These are phyloP conservation scores for Batrachochytrium dendrobatidis DNA, from an alignment of 371 early-diverging fungal species.

Conservation along the genomic window DNA sequence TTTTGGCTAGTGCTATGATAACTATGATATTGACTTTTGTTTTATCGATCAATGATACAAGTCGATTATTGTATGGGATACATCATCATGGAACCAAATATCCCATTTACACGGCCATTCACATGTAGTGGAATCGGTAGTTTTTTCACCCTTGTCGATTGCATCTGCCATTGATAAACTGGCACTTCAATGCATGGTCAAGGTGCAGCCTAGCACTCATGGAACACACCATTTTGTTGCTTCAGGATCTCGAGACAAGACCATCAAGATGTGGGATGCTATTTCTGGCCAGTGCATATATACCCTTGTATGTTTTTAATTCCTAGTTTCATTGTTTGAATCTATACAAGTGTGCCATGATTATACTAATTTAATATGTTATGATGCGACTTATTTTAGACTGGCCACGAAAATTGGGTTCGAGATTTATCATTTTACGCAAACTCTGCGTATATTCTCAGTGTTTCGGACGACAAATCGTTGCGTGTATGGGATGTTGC, in stretches of 20 bases:
- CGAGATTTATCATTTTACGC: conserved; percentile 77
- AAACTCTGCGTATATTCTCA: conserved; percentile 66
- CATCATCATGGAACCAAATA: conserved; percentile 60
- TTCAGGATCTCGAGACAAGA: conserved; percentile 85
- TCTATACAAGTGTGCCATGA: too few relatives aligned
- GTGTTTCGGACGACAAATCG: conserved; percentile 81
- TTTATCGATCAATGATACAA: conserved; percentile 26
- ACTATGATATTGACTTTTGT: neutral
- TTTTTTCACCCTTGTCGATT: conserved; percentile 66
- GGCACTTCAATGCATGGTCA: conserved; percentile 14
- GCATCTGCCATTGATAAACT: conserved; percentile 62
- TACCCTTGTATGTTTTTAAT: conserved; percentile 45
- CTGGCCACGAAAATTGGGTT: conserved; percentile 95
- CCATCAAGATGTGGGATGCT: conserved; percentile 79
- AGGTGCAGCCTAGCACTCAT: neutral
- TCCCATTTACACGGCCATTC: conserved; percentile 81
- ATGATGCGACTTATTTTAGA: conserved; percentile 30
- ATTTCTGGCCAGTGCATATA: conserved; percentile 63
- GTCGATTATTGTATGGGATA: conserved; percentile 80
- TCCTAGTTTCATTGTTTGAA: too few relatives aligned
- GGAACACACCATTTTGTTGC: conserved; percentile 50
- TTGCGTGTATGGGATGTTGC: conserved; percentile 82
- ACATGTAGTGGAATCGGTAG: conserved; percentile 88
- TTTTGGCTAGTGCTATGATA: too few relatives aligned
- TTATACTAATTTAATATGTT: neutral